Evolutionary conservation across 441 rosid species (phyloP).

Genomic region (Capsella rubella): DNA sequence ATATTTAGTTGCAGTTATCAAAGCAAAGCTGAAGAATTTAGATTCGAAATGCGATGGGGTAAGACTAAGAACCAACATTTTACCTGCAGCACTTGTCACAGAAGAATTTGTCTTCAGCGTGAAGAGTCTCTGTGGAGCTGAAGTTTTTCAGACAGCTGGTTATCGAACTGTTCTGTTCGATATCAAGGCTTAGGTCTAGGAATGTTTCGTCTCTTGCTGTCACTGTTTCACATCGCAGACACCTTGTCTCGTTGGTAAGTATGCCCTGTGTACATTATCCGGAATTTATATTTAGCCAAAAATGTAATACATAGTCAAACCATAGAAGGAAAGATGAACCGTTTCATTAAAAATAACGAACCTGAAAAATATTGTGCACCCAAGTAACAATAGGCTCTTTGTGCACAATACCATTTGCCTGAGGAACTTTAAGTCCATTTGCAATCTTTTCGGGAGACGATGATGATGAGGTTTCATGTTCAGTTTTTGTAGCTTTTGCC

Average conservation of each 20-base stretch:
- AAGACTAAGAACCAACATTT: conserved; percentile 15
- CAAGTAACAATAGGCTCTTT: conserved; percentile 91
- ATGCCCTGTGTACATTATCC: conserved; percentile 63
- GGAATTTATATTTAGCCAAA: background rate
- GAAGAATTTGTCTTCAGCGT: conserved; percentile 97
- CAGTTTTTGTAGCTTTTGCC: conserved; percentile 69
- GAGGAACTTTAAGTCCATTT: conserved; percentile 67
- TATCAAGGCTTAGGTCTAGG: conserved; percentile 95
- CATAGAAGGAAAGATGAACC: background rate
- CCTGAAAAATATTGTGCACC: conserved; percentile 99
- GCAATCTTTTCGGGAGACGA: conserved; percentile 72
- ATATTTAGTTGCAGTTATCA: background rate
- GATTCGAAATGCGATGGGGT: background rate
- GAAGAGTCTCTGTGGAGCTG: conserved; percentile 95
- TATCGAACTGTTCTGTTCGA: conserved; percentile 95
- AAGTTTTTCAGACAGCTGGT: conserved; percentile 97
- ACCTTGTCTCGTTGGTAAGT: conserved; percentile 95
- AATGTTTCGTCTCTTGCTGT: conserved; percentile 96
- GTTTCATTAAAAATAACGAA: conserved; percentile 23
- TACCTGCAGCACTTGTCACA: conserved; percentile 99
- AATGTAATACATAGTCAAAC: background rate
- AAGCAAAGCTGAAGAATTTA: background rate
- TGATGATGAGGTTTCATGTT: conserved; percentile 61
- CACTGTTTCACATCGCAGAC: conserved; percentile 94
- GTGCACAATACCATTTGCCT: conserved; percentile 64